phyloP scores from a whole-genome alignment of 1,139 yeast genomes.

The Candida tetrigidarum region DNA sequence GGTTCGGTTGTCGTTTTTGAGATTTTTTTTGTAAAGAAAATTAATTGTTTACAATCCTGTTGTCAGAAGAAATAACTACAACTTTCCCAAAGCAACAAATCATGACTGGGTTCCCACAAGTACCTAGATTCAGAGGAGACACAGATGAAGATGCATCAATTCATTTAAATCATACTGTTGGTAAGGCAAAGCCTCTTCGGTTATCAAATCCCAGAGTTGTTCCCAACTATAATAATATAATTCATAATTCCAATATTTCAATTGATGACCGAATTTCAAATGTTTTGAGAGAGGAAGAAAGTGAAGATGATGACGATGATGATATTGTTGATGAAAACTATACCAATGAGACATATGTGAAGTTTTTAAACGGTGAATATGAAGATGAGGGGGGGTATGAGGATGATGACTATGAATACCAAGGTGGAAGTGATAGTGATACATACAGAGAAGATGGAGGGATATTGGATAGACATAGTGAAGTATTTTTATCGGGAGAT shows the following conservation, averaged over 20 bases:
- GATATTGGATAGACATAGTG: conserved; percentile 19
- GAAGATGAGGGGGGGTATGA: conserved; percentile 34
- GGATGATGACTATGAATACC: conserved; percentile 28
- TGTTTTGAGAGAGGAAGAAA: conserved; percentile 6
- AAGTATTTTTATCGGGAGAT: conserved; percentile 13
- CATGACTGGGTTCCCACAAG: conserved; percentile 27
- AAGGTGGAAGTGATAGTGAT: conserved; percentile 26
- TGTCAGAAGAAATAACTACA: too few species aligned
- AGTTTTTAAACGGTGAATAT: conserved; percentile 21
- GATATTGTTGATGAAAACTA: conserved; percentile 16
- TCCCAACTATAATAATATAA: background rate
- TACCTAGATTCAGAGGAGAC: conserved; percentile 44
- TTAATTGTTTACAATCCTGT: conserved; percentile 1
- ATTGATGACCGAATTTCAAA: conserved; percentile 11
- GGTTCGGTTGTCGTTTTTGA: background rate
- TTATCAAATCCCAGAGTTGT: conserved; percentile 7
- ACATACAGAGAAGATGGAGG: conserved; percentile 23
- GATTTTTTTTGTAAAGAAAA: too few species aligned
- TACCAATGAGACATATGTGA: conserved; percentile 13
- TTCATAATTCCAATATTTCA: background rate
- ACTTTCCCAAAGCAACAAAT: background rate
- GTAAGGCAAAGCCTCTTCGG: conserved; percentile 42
- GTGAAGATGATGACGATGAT: conserved; percentile 8
- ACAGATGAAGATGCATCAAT: conserved; percentile 51
- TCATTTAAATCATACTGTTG: conserved; percentile 41